Conservation (phyloP, 2,329 filamentous ascomycete genomes). For the Penicillium sp. region DNA sequence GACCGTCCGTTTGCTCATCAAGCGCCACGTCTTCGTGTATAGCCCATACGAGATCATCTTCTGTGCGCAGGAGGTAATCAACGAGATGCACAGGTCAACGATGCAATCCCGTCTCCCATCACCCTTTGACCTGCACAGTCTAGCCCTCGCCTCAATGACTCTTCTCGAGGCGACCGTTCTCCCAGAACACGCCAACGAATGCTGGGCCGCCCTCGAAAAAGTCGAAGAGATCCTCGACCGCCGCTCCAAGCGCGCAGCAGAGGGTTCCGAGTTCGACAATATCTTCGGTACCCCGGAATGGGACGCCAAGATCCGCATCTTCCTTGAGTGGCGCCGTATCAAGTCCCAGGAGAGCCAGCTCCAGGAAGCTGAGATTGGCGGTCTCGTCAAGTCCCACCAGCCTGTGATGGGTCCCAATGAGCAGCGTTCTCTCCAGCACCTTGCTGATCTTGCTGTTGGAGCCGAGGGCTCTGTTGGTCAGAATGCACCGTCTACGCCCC, state of each 20-base stretch:
- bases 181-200: constrained; percentile 39
- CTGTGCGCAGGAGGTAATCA: constrained; percentile 41
- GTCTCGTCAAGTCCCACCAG: constrained; percentile 24
- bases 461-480: constrained; percentile 41
- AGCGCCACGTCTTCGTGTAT: constrained; percentile 45
- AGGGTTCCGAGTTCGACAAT: constrained; percentile 38
- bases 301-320: constrained; percentile 43
- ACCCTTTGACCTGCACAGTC: constrained; percentile 44
- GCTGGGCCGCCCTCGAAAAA: constrained; percentile 48
- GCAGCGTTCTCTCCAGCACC: constrained; percentile 46
- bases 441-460: constrained; percentile 46
- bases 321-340: constrained; percentile 40
- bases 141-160: constrained; percentile 44
- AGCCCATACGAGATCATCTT: constrained; percentile 45
- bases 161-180: constrained; percentile 45
- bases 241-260: constrained; percentile 38
- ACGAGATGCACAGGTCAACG: constrained; percentile 40
- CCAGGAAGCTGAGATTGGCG: constrained; percentile 25
- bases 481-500: constrained; percentile 31
- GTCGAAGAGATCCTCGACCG: constrained; percentile 52
- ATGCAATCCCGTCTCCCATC: constrained; percentile 34
- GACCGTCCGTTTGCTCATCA: constrained; percentile 44
- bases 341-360: constrained; percentile 37
- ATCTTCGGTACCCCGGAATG: constrained; percentile 42
- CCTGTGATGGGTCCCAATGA: constrained; percentile 44